A percentile compares a stretch with the other conserved stretches of the same genome.
phyloP scores from a whole-genome alignment of 1,284 basidiomycete species.

The Pseudozyma tsukubaensis region DNA sequence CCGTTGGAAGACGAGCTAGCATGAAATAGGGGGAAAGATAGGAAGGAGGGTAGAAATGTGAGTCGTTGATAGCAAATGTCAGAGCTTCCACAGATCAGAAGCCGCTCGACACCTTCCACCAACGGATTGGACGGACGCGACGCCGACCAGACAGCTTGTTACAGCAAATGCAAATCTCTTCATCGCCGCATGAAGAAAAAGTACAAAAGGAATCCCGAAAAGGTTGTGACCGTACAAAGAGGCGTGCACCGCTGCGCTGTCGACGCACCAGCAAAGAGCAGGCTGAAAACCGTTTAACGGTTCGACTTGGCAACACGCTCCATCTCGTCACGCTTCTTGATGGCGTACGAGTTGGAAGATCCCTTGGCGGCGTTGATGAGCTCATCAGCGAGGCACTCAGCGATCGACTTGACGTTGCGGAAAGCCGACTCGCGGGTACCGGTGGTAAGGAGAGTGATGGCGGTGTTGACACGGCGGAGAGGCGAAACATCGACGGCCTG shows the following conservation, averaged over 20 bases:
- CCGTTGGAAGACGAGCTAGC: conserved; percentile 17
- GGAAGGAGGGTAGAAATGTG: conserved; percentile 7
- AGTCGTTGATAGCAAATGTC: conserved; percentile 11
- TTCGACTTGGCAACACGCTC: conserved; percentile 99
- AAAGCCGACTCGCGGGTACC: conserved; percentile 99
- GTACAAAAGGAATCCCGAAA: conserved; percentile 54
- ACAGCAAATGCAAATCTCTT: conserved; percentile 18
- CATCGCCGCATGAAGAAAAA: conserved; percentile 44
- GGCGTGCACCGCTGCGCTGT: conserved; percentile 33
- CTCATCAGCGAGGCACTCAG: conserved; percentile 97
- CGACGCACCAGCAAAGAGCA: conserved; percentile 11
- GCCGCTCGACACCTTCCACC: conserved; percentile 22
- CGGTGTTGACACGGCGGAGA: conserved; percentile 97
- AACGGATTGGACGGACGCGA: conserved; percentile 27
- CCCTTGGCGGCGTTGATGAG: conserved; percentile 99
- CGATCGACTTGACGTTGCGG: conserved; percentile 98
- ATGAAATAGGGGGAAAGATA: not conserved
- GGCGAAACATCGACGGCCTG: conserved; percentile 99
- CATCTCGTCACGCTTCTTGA: conserved; percentile 92
- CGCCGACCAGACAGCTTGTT: conserved; percentile 26
- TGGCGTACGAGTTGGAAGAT: conserved; percentile 99
- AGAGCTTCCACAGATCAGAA: conserved; percentile 41
- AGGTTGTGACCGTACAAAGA: conserved; percentile 29
- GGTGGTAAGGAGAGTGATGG: conserved; percentile 91
- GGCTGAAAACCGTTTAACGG: conserved; percentile 76